Base-by-base conservation (phyloP, 257 asterid genomes). In the Anisodus acutangulus region DNA sequence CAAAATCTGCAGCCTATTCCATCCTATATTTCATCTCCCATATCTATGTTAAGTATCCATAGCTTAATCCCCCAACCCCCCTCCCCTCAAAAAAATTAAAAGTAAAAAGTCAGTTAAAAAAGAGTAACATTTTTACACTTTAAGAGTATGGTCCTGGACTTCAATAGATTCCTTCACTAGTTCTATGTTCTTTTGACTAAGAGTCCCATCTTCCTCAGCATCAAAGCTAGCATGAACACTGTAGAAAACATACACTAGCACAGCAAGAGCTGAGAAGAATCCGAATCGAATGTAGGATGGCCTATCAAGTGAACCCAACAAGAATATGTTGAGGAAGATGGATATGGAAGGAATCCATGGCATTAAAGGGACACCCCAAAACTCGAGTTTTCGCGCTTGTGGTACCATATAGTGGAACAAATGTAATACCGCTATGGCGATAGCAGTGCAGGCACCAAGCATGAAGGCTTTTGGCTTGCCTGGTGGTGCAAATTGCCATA, bases 341-440 rank as follows among this genome's bases (percentile, higher is more conserved):
- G 99, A 97, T 37, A 89, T 41, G 80, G 96, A 93, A 67, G 99
- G 99, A 35, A 93, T 89, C 99, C 99, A 97, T 22, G 99, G 99
- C 99, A 97, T 95, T 74, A 95, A 39, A 0, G 98, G 99, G 83
- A 97, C 98, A 41, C 99, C 98, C 99, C 99, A 97, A 41, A 90
- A 88, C 88, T 93, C 95, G 0, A 98, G 99, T 87, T 89, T 91
- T 22, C 91, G 90, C 3, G 92, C 95, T 82, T 92, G 95, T 0
- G 97, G 94, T 71, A 97, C 95, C 95, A 87, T 88, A 86, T 74
- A 83, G 78, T 88, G 88, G 89, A 94, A 94, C 22, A 94, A 39
- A 16, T 89, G 92, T 55, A 94, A 64, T 2, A 92, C 71, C 1
- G 91, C 93, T 0, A 93, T 84, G 0, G 97, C 93, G 8, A 90